Evolutionary conservation across 2,329 filamentous ascomycete species (phyloP).

Genomic region (Leptographium wingfieldii): DNA sequence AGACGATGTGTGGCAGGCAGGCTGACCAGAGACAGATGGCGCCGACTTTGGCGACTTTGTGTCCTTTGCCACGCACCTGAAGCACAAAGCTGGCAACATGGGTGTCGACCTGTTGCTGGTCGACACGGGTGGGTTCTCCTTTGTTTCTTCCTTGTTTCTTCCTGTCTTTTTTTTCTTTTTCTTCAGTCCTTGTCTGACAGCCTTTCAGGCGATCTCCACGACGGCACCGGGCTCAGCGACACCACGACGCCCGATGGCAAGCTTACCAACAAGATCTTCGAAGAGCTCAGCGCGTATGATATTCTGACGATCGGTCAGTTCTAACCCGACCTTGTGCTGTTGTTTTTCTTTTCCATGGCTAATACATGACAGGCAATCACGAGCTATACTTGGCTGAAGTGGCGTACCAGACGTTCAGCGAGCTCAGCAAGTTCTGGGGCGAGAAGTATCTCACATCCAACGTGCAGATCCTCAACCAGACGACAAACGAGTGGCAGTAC

Average conservation of each 20-base stretch:
- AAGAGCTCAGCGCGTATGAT: constrained; percentile 27
- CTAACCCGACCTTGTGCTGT: neutral
- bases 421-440: constrained; percentile 44
- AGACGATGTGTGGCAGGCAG: neutral
- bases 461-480: constrained; percentile 27
- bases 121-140: constrained; percentile 35
- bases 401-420: constrained; percentile 46
- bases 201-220: constrained; percentile 45
- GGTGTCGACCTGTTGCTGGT: constrained; percentile 47
- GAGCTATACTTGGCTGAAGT: constrained; percentile 52
- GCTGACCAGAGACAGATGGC: constrained; percentile 24
- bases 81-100: constrained; percentile 40
- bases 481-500: constrained; percentile 27
- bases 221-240: constrained; percentile 51
- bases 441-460: constrained; percentile 33
- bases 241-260: constrained; percentile 44
- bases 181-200: neutral
- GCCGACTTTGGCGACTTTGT: constrained; percentile 56
- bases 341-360: neutral
- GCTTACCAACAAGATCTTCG: constrained; percentile 34
- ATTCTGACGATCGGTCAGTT: constrained; percentile 26
- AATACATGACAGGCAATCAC: constrained; percentile 35
- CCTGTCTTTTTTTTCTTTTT: neutral
- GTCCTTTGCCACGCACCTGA: constrained; percentile 47
- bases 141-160: neutral